A percentile compares a stretch with the other conserved stretches of the same genome.
phyloP scores from a whole-genome alignment of 2,329 filamentous ascomycete species.

The Laburnicola sp. region DNA sequence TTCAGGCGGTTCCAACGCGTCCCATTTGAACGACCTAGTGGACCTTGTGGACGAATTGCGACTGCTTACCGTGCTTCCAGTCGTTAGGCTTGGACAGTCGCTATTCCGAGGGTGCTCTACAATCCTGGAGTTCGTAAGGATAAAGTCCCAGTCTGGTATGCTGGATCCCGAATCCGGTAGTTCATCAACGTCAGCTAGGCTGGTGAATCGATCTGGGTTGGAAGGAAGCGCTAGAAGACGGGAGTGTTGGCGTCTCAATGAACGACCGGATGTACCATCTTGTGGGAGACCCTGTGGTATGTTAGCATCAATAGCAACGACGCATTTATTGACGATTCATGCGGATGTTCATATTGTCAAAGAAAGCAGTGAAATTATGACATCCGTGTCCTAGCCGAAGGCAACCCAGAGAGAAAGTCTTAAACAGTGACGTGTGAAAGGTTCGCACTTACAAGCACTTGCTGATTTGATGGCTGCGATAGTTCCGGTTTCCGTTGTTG shows the following conservation, averaged over 20 bases:
- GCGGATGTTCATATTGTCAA: too few relatives aligned
- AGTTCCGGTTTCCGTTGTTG: not conserved
- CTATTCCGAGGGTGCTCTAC: conserved; percentile 4
- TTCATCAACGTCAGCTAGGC: conserved; percentile 4
- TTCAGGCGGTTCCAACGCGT: conserved; percentile 59
- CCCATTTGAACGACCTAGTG: conserved; percentile 44
- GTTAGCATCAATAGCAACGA: not conserved
- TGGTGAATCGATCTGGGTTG: not conserved
- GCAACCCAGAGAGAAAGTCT: too few relatives aligned
- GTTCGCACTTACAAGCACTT: not conserved
- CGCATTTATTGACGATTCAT: too few relatives aligned
- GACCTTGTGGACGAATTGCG: conserved; percentile 29
- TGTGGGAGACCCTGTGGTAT: not conserved
- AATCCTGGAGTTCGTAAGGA: conserved; percentile 2
- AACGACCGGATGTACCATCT: not conserved
- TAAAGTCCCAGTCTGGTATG: conserved; percentile 15
- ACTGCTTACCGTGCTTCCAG: conserved; percentile 24
- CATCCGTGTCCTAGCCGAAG: too few relatives aligned
- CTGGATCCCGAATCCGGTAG: conserved; percentile 6
- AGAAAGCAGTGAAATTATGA: too few relatives aligned
- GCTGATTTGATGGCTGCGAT: not conserved
- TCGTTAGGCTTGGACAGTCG: conserved; percentile 24
- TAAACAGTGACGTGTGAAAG: not conserved
- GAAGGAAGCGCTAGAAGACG: not conserved
- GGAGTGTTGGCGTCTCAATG: not conserved